A percentile compares a stretch with the other conserved stretches of the same genome.
Conservation (phyloP, 176 grass and related monocot species). For the Carex cristatella region DNA sequence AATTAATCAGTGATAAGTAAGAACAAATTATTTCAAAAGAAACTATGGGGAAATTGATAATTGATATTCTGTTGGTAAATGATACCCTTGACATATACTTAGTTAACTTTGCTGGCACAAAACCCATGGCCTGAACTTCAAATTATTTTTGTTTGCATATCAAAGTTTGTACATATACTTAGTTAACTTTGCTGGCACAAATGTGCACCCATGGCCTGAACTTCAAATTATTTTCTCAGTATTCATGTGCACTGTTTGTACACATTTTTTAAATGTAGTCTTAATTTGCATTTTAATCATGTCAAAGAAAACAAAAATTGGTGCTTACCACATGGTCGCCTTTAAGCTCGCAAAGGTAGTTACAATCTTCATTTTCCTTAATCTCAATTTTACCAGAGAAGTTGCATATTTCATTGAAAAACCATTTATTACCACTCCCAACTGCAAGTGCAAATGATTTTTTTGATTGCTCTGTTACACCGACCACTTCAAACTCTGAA, state of each 20-base stretch:
- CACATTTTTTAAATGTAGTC: not conserved
- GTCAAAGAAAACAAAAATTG: not conserved
- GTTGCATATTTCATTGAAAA: constrained; percentile 31
- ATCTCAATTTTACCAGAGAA: constrained; percentile 35
- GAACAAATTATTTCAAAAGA: not conserved
- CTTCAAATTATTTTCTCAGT: not conserved
- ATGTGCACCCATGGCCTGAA: not conserved
- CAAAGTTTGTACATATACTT: not conserved
- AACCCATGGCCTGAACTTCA: not conserved
- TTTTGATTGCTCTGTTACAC: constrained; percentile 35
- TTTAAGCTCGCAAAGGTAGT: constrained; percentile 37
- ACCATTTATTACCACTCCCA: constrained; percentile 54
- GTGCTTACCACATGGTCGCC: constrained; percentile 44
- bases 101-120: not conserved
- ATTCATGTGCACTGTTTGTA: not conserved
- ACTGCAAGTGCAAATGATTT: constrained; percentile 45
- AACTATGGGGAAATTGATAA: too few relatives aligned
- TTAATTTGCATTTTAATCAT: not conserved
- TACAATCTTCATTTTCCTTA: constrained; percentile 26
- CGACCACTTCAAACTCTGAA: constrained; percentile 37
- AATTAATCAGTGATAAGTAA: not conserved
- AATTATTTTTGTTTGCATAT: not conserved
- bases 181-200: not conserved
- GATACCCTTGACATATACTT: too few relatives aligned
- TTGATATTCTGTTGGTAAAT: too few relatives aligned